Percentiles rank a stretch among this genome's conserved stretches.
Evolutionary conservation across 768 basidiomycete species (phyloP).

Genomic region (Lepiota subincarnata): DNA sequence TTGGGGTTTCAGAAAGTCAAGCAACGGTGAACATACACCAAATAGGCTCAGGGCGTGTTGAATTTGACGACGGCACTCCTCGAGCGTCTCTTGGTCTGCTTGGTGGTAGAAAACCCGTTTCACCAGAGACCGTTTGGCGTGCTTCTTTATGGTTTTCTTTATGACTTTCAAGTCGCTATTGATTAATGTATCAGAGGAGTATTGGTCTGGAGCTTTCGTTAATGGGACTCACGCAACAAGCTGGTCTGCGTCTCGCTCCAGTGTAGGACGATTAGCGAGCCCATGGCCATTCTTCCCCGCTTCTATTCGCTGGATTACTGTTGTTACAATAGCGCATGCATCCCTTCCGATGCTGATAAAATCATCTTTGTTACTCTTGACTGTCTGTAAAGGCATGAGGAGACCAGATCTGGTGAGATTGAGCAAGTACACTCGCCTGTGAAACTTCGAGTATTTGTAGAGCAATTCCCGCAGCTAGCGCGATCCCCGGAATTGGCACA

Average conservation of each 20-base stretch:
- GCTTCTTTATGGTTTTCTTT: neutral
- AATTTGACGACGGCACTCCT: neutral
- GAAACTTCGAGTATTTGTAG: neutral
- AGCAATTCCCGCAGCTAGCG: neutral
- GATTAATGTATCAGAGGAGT: neutral
- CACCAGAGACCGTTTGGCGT: neutral
- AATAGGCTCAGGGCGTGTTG: neutral
- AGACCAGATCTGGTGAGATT: neutral
- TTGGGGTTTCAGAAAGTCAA: neutral
- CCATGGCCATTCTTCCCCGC: neutral
- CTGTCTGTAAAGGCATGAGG: neutral
- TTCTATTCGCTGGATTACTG: conserved; percentile 1
- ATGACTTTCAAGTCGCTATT: neutral
- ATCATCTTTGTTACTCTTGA: conserved; percentile 1
- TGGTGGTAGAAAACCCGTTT: neutral
- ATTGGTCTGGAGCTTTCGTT: neutral
- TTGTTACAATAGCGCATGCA: conserved; percentile 1
- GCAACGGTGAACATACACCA: neutral
- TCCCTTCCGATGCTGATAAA: conserved; percentile 3
- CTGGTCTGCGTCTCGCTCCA: neutral
- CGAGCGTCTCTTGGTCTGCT: neutral
- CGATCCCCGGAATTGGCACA: conserved; percentile 3
- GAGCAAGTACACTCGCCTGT: neutral
- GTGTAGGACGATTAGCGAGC: neutral
- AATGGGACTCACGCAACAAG: neutral